Base-by-base conservation (phyloP, 2,329 filamentous ascomycete genomes). In the Colletotrichum sp. region DNA sequence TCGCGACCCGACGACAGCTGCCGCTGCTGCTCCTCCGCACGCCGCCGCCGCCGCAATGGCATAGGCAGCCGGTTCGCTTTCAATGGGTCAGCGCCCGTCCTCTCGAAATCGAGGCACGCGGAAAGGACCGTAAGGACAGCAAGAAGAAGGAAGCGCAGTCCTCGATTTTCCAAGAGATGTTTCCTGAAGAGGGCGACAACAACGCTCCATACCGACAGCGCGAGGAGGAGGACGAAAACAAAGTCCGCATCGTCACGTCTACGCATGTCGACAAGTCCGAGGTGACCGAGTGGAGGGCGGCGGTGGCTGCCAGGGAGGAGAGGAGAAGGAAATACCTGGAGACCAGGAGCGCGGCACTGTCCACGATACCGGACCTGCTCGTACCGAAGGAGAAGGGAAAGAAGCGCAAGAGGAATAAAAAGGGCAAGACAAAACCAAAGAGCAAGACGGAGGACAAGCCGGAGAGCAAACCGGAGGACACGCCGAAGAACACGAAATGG, bases 121-220 rank as follows among this genome's bases (percentile, higher is more conserved):
- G 2, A 39, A 5, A 19, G 36, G 36, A 39, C 2, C 36, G 16
- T 39, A 55, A 64, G 34, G 25, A 67, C 27, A 36, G 22, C 27
- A 66, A 39, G 16, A 69, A 69, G 15, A 64, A 55, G 52, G 12
- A 61, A 15, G 49, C 29, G 15, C 16, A 63, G n/a, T 65, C 64
- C 19, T 71, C 75, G 19, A 69, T 77, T 12, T 77, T 55, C 62
- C 67, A 77, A 49, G 75, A 77, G 62, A 65, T 77, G 19, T 77
- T 77, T 13, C 75, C 75, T 2, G 34, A 76, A 27, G 70, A 68
- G 9, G 70, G 65, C 25, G 36, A 52, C 16, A 39, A 29, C 15
- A 34, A n/a, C 36, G 29, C 22, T 65, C 22, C 15, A 22, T 32
- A 66, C 13, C 36, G 30, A 19, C 36, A 52, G 22, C 34, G 11